Evolutionary conservation across 805 yeast genomes (phyloP), one percentile per base, ranked within the genome.

Genomic region (Saturnispora galanensis): DNA sequence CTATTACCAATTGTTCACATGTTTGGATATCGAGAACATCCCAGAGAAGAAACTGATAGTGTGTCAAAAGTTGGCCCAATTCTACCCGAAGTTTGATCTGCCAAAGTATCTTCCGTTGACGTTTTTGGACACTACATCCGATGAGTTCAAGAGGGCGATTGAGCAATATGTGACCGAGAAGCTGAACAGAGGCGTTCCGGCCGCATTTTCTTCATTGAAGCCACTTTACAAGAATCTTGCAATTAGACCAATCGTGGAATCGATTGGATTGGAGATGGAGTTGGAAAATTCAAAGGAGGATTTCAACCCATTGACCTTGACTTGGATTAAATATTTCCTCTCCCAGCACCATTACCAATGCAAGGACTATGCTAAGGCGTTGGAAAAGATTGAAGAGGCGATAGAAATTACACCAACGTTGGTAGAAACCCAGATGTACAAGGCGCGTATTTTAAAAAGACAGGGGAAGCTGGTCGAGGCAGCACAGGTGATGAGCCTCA

Each of bases 31-130:
- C 17, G 56, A 67, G 9, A 58, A 56, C n/a, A 55, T 67, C 36
- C 66, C 77, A n/a, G 62, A 63, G 10, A 70, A 68, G n/a, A 75
- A 83, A 59, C 62, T 73, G 44, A 71, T 68, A 13, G 62, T 90
- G 48, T 90, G 87, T 60, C 76, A 71, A 38, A 80, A 76, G 50
- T 66, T 89, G 50, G 71, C 76, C 2, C 62, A 57, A 37, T 80
- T 84, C 56, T 89, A 87, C 62, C 97, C 97, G 31, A 77, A 73
- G 52, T 77, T 90, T 2, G 96, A 88, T 57, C 80, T 90, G 26
- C 88, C 93, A 28, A 73, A 72, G 52, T 78, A 75, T 51, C 71
- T 87, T 41, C 97, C 97, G 11, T 70, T 90, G 57, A 73, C 83
- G 0, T 85, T 86, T 52, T 65, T 84, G 35, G 66, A 74, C 10